These are phyloP conservation scores for Lanmaoa rubissima DNA, from an alignment of 768 basidiomycete species.

Conservation along the genomic window DNA sequence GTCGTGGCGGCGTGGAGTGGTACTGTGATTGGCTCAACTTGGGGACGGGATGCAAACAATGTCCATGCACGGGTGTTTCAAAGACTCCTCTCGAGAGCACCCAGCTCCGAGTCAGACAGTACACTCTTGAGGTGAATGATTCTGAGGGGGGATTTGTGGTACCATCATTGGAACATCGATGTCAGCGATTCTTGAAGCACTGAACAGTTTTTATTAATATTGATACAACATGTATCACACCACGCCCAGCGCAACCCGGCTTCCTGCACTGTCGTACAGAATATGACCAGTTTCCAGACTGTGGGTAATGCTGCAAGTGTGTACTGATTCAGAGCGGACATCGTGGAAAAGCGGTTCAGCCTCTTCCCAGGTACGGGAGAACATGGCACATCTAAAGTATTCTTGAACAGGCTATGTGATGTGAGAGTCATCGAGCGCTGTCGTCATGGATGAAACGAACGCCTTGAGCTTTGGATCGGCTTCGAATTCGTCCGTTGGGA, in stretches of 20 bases:
- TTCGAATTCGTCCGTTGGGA: not conserved
- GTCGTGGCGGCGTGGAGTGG: too few species aligned
- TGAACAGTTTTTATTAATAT: not conserved
- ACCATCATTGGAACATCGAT: too few species aligned
- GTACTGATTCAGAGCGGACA: not conserved
- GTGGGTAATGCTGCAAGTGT: not conserved
- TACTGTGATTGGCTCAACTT: too few species aligned
- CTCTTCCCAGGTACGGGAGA: constrained; percentile 5
- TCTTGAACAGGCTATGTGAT: not conserved
- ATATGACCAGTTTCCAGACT: not conserved
- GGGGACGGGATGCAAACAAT: too few species aligned
- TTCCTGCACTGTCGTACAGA: not conserved
- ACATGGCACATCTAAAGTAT: not conserved
- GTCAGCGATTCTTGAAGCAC: not conserved
- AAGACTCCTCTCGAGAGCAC: not conserved
- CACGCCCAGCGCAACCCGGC: not conserved
- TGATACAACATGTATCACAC: too few species aligned
- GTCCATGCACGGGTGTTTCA: too few species aligned
- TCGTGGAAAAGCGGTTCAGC: not conserved
- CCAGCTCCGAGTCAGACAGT: not conserved
- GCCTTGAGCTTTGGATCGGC: too few species aligned
- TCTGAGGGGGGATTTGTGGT: too few species aligned
- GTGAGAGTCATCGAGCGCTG: not conserved
- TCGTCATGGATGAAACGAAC: too few species aligned
- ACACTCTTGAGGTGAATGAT: too few species aligned